phyloP scores from a whole-genome alignment of 352 stramenopile species.

The Phytophthora fragariae region DNA sequence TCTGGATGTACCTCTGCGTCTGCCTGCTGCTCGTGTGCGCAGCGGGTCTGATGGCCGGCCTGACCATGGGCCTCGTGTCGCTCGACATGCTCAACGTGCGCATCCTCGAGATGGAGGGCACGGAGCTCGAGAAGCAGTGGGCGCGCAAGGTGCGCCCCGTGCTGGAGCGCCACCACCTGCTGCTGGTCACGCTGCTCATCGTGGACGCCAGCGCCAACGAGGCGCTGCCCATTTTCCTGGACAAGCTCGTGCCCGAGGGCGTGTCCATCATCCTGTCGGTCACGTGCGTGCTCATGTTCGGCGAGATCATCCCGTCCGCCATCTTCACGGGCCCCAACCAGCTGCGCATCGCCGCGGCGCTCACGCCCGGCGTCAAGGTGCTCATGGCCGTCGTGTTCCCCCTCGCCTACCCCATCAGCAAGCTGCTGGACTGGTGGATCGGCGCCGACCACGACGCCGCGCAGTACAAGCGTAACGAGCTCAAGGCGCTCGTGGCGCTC shows the following conservation, averaged over 20 bases:
- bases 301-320: constrained; percentile 96
- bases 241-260: constrained; percentile 84
- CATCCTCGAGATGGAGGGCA: constrained; percentile 83
- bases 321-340: constrained; percentile 96
- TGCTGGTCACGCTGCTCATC: constrained; percentile 95
- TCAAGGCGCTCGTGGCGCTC: constrained; percentile 89
- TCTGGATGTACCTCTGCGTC: constrained; percentile 64
- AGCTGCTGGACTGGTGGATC: constrained; percentile 89
- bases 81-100: constrained; percentile 85
- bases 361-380: constrained; percentile 88
- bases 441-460: constrained; percentile 79
- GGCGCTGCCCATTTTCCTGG: constrained; percentile 94
- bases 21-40: constrained; percentile 59
- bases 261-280: constrained; percentile 95
- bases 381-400: constrained; percentile 90
- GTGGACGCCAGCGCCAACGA: constrained; percentile 96
- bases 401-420: constrained; percentile 92
- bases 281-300: constrained; percentile 95
- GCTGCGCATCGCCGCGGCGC: constrained; percentile 83
- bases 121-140: constrained; percentile 72
- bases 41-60: constrained; percentile 76
- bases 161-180: constrained; percentile 91
- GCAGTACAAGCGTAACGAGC: constrained; percentile 91
- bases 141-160: constrained; percentile 88
- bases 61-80: constrained; percentile 80